phyloP scores from a whole-genome alignment of 2,329 filamentous ascomycete genomes.

The Talaromyces sp. region DNA sequence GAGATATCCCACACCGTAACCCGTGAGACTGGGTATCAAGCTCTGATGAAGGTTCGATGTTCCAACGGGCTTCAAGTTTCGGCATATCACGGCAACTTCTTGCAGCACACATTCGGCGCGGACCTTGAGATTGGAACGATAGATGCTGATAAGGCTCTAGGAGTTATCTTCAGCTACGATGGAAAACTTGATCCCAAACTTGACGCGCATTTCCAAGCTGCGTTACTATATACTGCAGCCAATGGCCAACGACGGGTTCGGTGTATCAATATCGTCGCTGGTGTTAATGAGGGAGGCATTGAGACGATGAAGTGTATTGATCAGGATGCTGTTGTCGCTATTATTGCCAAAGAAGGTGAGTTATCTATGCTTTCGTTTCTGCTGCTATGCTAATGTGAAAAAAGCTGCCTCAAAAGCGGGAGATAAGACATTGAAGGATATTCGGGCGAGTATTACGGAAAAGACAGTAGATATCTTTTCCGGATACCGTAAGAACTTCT shows the following conservation, averaged over 20 bases:
- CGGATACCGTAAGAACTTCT: slow-evolving; percentile 88
- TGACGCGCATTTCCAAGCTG: slow-evolving; percentile 96
- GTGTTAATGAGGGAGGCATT: slow-evolving; percentile 78
- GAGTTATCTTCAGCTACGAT: slow-evolving; percentile 89
- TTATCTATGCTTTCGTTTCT: neutral
- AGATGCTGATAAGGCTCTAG: slow-evolving; percentile 89
- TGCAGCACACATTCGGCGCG: slow-evolving; percentile 90
- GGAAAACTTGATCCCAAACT: slow-evolving; percentile 96
- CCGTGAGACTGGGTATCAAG: slow-evolving; percentile 90
- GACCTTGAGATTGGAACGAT: slow-evolving; percentile 91
- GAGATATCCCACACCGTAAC: slow-evolving; percentile 85
- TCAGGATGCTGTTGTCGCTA: slow-evolving; percentile 83
- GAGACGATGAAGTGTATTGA: slow-evolving; percentile 91
- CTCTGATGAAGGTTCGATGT: slow-evolving; percentile 96
- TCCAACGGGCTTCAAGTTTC: slow-evolving; percentile 93
- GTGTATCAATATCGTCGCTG: slow-evolving; percentile 90
- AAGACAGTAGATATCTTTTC: slow-evolving; percentile 90
- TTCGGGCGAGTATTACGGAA: slow-evolving; percentile 77
- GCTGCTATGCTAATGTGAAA: neutral
- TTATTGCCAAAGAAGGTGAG: slow-evolving; percentile 80
- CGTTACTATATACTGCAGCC: slow-evolving; percentile 88
- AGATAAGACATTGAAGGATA: slow-evolving; percentile 75
- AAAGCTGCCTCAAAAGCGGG: slow-evolving; percentile 76
- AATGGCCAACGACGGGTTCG: slow-evolving; percentile 84
- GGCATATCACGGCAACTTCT: slow-evolving; percentile 93